A percentile compares a stretch with the other conserved stretches of the same genome.
These are phyloP conservation scores for Dictyophora rubrovolvata DNA, from an alignment of 768 basidiomycete genomes.

Conservation along the genomic window DNA sequence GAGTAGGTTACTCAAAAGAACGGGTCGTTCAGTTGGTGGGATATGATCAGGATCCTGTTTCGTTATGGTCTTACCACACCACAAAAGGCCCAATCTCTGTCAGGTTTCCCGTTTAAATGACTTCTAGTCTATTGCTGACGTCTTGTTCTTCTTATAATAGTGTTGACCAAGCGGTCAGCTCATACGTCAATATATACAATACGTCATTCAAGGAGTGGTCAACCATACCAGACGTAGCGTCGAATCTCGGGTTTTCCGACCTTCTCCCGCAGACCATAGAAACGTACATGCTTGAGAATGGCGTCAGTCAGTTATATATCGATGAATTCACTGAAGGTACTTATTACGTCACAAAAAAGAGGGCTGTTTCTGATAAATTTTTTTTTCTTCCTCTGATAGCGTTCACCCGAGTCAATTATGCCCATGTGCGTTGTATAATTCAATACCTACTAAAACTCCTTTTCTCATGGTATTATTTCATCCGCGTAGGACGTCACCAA, in stretches of 20 bases:
- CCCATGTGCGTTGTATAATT: slow-evolving; percentile 37
- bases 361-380: not conserved
- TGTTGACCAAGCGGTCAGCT: slow-evolving; percentile 43
- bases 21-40: slow-evolving; percentile 44
- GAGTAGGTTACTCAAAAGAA: slow-evolving; percentile 5
- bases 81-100: slow-evolving; percentile 46
- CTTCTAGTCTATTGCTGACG: not conserved
- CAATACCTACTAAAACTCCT: not conserved
- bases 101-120: slow-evolving; percentile 14
- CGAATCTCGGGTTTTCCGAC: slow-evolving; percentile 19
- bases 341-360: not conserved
- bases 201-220: slow-evolving; percentile 49
- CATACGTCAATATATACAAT: slow-evolving; percentile 47
- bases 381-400: slow-evolving; percentile 20
- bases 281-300: slow-evolving; percentile 45
- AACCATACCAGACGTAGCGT: slow-evolving; percentile 48
- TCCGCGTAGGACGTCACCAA: slow-evolving; percentile 45
- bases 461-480: not conserved
- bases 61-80: slow-evolving; percentile 65
- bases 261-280: slow-evolving; percentile 40
- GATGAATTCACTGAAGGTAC: slow-evolving; percentile 57
- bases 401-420: slow-evolving; percentile 77
- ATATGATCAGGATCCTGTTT: slow-evolving; percentile 63
- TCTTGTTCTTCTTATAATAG: slow-evolving; percentile 26
- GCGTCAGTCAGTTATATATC: slow-evolving; percentile 48